Evolutionary conservation across 1,284 basidiomycete species (phyloP), one percentile per base, ranked within the genome.

Genomic region (Malassezia dermatis): DNA sequence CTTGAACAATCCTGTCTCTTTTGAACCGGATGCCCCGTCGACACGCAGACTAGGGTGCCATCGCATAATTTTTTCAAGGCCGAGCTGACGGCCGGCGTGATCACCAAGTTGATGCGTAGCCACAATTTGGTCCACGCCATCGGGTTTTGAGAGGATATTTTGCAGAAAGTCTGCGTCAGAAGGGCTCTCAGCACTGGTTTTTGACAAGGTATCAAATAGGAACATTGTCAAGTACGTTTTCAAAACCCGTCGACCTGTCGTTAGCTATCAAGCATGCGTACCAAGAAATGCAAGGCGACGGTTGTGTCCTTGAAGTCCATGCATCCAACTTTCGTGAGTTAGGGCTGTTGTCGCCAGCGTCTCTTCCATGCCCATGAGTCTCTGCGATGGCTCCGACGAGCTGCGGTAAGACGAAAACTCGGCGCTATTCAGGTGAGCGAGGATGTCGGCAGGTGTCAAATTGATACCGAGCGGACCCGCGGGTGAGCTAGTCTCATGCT

Each of bases 31-130:
- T 7, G 43, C 24, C 8, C 42, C 37, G 24, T 56, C 49, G 2
- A 51, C 7, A 30, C 44, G 47, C 41, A 65, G 58, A 24, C 63
- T 65, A 12, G 71, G 63, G 10, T 65, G 69, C 75, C 75, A 76
- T 17, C 68, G 61, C 71, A 76, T 73, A 26, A 73, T 63, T 37
- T 69, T 59, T 48, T 74, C 75, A 13, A 76, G 57, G 8, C 56
- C 50, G 26, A 74, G 60, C 12, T 55, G 34, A 47, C 62, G 55
- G 2, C 69, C 73, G 13, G 67, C 49, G 32, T 60, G 55, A 37
- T 67, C 64, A 11, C 75, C 75, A 2, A 76, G 61, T 21, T 55
- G 49, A 8, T 62, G 62, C 30, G 69, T 72, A 27, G 55, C 35
- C 30, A 71, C 41, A 17, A 69, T 55, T 27, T 63, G 35, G 23